phyloP scores from a whole-genome alignment of 257 asterid genomes.

The Solanum etuberosum region DNA sequence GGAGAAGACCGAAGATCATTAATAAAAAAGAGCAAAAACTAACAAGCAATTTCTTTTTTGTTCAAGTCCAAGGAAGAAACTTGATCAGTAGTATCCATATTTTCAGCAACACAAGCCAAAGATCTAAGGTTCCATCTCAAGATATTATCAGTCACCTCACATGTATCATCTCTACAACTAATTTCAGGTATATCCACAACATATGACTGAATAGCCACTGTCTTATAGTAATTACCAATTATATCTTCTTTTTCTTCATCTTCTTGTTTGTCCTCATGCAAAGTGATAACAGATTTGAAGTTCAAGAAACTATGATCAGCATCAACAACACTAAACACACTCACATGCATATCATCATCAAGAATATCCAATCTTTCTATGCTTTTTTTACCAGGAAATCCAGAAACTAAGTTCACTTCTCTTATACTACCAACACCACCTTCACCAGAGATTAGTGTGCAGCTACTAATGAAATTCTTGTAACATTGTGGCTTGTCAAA shows the following conservation, averaged over 20 bases:
- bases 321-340: constrained; percentile 30
- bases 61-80: neutral
- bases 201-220: constrained; percentile 44
- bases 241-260: neutral
- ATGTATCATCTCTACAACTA: constrained; percentile 33
- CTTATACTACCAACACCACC: constrained; percentile 36
- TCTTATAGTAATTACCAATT: neutral
- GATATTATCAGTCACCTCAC: constrained; percentile 38
- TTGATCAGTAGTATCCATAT: constrained; percentile 4
- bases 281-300: constrained; percentile 29
- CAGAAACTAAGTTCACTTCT: constrained; percentile 34
- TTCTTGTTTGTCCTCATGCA: constrained; percentile 6
- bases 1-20: neutral
- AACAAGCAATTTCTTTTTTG: neutral
- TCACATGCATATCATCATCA: constrained; percentile 42
- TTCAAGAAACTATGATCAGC: constrained; percentile 46
- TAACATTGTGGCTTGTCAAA: constrained; percentile 39
- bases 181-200: constrained; percentile 49
- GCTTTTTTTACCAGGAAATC: constrained; percentile 40
- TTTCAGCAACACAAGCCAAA: constrained; percentile 26
- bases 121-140: constrained; percentile 29
- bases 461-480: constrained; percentile 26
- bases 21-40: neutral
- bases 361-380: constrained; percentile 40
- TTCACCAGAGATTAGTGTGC: constrained; percentile 24